Conservation (phyloP, 202 grass and related monocot genomes). For the Setaria viridis region DNA sequence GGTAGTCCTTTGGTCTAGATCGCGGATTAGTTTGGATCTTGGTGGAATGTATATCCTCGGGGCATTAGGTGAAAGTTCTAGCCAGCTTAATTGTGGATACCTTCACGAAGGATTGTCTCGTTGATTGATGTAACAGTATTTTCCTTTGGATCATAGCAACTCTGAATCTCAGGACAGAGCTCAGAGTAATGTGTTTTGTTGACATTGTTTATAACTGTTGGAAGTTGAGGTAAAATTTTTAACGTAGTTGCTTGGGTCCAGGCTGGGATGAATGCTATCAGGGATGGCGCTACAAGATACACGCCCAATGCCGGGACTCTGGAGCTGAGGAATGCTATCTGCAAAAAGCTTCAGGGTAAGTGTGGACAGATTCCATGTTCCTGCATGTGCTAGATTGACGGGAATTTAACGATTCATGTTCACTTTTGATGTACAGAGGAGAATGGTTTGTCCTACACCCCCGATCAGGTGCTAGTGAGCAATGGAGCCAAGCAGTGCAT, state of each 20-base stretch:
- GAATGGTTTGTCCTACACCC: constrained; percentile 75
- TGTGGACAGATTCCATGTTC: not conserved
- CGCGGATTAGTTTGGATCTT: constrained; percentile 17
- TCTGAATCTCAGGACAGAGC: not conserved
- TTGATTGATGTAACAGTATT: not conserved
- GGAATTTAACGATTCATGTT: not conserved
- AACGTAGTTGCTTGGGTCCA: constrained; percentile 44
- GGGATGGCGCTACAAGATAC: constrained; percentile 82
- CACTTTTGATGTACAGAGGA: constrained; percentile 55
- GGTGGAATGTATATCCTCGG: not conserved
- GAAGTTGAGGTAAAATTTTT: constrained; percentile 1
- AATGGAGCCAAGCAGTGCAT: constrained; percentile 93
- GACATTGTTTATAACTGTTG: not conserved
- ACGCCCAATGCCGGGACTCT: constrained; percentile 85
- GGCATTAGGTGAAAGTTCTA: not conserved
- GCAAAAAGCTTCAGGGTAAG: constrained; percentile 79
- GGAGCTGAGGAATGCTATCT: constrained; percentile 91
- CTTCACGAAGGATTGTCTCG: not conserved
- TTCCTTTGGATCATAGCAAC: not conserved
- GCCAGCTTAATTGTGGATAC: not conserved
- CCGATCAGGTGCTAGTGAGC: constrained; percentile 87
- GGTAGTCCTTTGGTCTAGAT: not conserved
- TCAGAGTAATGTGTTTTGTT: constrained; percentile 25
- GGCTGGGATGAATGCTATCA: constrained; percentile 87
- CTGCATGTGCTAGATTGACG: not conserved